Evolutionary conservation across 495 filamentous ascomycete species (phyloP).

Genomic region (Hyaloscypha hepaticicola): DNA sequence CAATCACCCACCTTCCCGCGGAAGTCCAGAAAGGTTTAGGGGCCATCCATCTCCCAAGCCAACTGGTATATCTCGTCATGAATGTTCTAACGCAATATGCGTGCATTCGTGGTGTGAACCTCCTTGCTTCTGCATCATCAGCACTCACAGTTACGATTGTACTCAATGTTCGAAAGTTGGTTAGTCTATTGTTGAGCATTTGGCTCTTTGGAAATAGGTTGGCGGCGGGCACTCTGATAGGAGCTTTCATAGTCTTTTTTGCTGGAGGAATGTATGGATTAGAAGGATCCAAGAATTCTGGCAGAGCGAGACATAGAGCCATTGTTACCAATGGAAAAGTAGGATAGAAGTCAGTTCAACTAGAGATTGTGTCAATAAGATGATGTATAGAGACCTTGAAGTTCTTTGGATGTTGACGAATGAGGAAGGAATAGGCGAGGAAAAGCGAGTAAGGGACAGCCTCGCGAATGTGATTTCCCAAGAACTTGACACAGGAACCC

Average conservation of each 20-base stretch:
- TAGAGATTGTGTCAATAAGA: not conserved
- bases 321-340: slow-evolving; percentile 32
- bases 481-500: not conserved
- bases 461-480: not conserved
- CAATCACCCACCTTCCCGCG: slow-evolving; percentile 32
- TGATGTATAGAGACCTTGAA: not conserved
- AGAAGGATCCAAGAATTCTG: slow-evolving; percentile 48
- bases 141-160: slow-evolving; percentile 95
- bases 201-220: slow-evolving; percentile 88
- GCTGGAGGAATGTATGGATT: slow-evolving; percentile 87
- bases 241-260: slow-evolving; percentile 81
- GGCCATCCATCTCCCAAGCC: slow-evolving; percentile 58
- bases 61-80: slow-evolving; percentile 67
- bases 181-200: slow-evolving; percentile 85
- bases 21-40: slow-evolving; percentile 35
- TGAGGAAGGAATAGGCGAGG: slow-evolving; percentile 5
- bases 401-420: not conserved
- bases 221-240: slow-evolving; percentile 69
- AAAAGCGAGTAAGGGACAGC: not conserved
- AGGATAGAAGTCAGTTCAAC: slow-evolving; percentile 26
- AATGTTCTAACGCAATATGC: slow-evolving; percentile 92
- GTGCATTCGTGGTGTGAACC: slow-evolving; percentile 93
- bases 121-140: slow-evolving; percentile 78
- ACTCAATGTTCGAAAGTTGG: slow-evolving; percentile 92
- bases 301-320: slow-evolving; percentile 28